Percentiles rank a stretch among this genome's conserved stretches.
These are phyloP conservation scores for Beauveria brongniartii DNA, from an alignment of 2,329 filamentous ascomycete genomes.

Conservation along the genomic window DNA sequence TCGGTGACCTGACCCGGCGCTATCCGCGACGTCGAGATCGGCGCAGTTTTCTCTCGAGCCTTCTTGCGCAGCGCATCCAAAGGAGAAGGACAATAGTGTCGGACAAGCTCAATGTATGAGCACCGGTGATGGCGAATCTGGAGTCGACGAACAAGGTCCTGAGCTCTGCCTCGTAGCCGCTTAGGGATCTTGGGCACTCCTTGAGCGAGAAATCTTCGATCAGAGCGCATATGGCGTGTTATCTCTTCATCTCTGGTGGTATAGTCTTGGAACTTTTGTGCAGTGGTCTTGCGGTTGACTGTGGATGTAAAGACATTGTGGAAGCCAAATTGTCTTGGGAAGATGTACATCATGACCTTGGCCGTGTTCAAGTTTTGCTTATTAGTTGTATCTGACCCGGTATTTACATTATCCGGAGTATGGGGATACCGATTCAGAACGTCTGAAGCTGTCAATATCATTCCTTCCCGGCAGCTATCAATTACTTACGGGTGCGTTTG, in stretches of 20 bases:
- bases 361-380: constrained; percentile 42
- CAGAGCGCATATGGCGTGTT: constrained; percentile 17
- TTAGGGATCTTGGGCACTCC: constrained; percentile 45
- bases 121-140: constrained; percentile 66
- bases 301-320: constrained; percentile 84
- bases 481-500: constrained; percentile 65
- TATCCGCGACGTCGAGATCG: background rate
- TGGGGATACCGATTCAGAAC: constrained; percentile 63
- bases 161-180: constrained; percentile 55
- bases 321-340: constrained; percentile 80
- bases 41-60: background rate
- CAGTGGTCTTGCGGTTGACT: constrained; percentile 56
- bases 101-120: constrained; percentile 69
- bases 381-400: background rate
- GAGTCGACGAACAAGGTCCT: constrained; percentile 56
- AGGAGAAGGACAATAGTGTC: constrained; percentile 65
- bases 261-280: constrained; percentile 75
- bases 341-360: constrained; percentile 84
- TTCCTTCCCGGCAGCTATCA: too few relatives aligned
- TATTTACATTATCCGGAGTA: background rate
- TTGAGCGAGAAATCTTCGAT: constrained; percentile 10
- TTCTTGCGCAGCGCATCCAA: constrained; percentile 18
- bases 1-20: background rate
- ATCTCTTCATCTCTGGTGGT: constrained; percentile 82
- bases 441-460: constrained; percentile 43